Percentiles rank a stretch among this genome's conserved stretches.
phyloP scores from a whole-genome alignment of 192 early-diverging fungal genomes.

The Coemansia sp. region DNA sequence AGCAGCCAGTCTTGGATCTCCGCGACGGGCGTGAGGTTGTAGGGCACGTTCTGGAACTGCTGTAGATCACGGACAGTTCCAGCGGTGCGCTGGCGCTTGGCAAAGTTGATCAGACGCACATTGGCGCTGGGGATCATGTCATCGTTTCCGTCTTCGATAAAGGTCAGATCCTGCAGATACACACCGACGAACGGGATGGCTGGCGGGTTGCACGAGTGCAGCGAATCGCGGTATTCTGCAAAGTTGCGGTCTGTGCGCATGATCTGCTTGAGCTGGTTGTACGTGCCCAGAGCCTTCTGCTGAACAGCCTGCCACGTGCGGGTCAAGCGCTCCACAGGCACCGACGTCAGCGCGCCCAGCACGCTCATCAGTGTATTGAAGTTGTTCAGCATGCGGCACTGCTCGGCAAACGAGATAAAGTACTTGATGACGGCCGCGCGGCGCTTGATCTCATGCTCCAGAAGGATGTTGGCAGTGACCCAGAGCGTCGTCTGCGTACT shows the following conservation, averaged over 20 bases:
- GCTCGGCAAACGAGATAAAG: slow-evolving; percentile 80
- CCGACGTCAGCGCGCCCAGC: slow-evolving; percentile 84
- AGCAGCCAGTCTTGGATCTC: slow-evolving; percentile 81
- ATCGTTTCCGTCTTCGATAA: slow-evolving; percentile 86
- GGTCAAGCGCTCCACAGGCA: slow-evolving; percentile 83
- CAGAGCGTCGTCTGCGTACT: slow-evolving; percentile 86
- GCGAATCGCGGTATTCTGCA: slow-evolving; percentile 73
- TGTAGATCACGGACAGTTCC: slow-evolving; percentile 86
- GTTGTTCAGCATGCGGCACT: slow-evolving; percentile 86
- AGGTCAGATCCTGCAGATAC: slow-evolving; percentile 85
- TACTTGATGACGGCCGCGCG: slow-evolving; percentile 76
- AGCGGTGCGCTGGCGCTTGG: slow-evolving; percentile 81
- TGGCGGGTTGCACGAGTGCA: slow-evolving; percentile 78
- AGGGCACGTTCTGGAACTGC: slow-evolving; percentile 83
- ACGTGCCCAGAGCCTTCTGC: slow-evolving; percentile 57
- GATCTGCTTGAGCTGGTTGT: slow-evolving; percentile 66
- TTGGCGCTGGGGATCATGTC: slow-evolving; percentile 61
- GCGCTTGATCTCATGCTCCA: slow-evolving; percentile 78
- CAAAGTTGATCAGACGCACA: slow-evolving; percentile 82
- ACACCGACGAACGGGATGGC: slow-evolving; percentile 84
- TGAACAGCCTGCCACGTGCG: slow-evolving; percentile 86
- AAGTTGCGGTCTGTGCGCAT: slow-evolving; percentile 85
- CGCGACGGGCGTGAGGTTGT: slow-evolving; percentile 70
- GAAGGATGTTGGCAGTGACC: slow-evolving; percentile 81
- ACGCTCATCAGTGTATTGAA: slow-evolving; percentile 92